phyloP scores from a whole-genome alignment of 805 yeast species.

The Suhomyces faveliae region DNA sequence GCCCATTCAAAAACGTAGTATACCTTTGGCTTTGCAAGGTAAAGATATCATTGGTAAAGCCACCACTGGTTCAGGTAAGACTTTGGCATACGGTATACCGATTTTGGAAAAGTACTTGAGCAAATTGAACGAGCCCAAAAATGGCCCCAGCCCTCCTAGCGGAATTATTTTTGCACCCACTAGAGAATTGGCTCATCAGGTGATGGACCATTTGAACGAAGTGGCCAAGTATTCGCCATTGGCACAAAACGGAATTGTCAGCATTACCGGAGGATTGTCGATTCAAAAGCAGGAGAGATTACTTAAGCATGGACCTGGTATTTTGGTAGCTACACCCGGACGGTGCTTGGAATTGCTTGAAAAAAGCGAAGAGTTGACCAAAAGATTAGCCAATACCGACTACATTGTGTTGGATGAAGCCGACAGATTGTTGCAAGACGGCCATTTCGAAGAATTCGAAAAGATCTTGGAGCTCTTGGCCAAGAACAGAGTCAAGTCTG shows the following conservation, averaged over 20 bases:
- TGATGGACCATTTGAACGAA: slow-evolving; percentile 69
- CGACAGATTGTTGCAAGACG: slow-evolving; percentile 90
- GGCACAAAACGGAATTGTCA: slow-evolving; percentile 57
- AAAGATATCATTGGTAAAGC: slow-evolving; percentile 93
- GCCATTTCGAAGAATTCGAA: slow-evolving; percentile 92
- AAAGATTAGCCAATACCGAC: slow-evolving; percentile 46
- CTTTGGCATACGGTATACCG: slow-evolving; percentile 93
- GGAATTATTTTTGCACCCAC: slow-evolving; percentile 93
- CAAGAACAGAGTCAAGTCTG: slow-evolving; percentile 45
- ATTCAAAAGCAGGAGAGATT: slow-evolving; percentile 90
- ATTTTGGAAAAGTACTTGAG: slow-evolving; percentile 64
- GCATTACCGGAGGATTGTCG: slow-evolving; percentile 92
- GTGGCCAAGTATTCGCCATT: slow-evolving; percentile 54
- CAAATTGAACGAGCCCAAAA: slow-evolving; percentile 17
- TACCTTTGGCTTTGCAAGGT: slow-evolving; percentile 72
- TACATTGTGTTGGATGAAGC: slow-evolving; percentile 87
- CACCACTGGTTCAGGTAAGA: slow-evolving; percentile 96
- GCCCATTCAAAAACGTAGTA: slow-evolving; percentile 71
- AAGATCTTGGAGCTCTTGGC: slow-evolving; percentile 67
- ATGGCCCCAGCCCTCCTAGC: slow-evolving; percentile 45
- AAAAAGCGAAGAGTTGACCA: slow-evolving; percentile 48
- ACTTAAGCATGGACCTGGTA: slow-evolving; percentile 68
- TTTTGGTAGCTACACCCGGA: slow-evolving; percentile 94
- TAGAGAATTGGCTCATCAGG: slow-evolving; percentile 94
- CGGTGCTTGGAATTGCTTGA: slow-evolving; percentile 80